Percentiles rank a stretch among this genome's conserved stretches.
These are phyloP conservation scores for Isoetes engelmannii DNA, from an alignment of 83 land plant species.

Conservation along the genomic window DNA sequence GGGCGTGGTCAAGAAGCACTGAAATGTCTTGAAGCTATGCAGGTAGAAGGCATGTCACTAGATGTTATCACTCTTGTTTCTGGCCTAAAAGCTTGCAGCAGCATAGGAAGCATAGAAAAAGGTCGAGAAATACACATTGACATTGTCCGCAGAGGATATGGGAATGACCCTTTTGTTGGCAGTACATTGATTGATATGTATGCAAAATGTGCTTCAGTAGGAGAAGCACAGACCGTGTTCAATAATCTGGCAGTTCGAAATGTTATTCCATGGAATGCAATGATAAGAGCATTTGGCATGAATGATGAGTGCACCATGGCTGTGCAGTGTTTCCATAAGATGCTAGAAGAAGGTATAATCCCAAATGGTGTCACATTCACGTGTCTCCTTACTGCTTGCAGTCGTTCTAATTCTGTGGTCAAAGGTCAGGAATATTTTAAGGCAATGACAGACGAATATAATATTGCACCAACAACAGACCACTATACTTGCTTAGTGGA, in stretches of 20 bases:
- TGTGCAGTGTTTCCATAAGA: not conserved
- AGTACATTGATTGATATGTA: not conserved
- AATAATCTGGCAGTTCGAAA: not conserved
- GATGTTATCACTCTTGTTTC: not conserved
- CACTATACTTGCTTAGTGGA: conserved; percentile 2
- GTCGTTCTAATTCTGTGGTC: not conserved
- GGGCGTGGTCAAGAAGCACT: not conserved
- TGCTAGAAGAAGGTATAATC: not conserved
- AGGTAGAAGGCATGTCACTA: not conserved
- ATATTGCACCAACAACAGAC: not conserved
- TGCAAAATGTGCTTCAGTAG: not conserved
- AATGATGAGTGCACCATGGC: not conserved
- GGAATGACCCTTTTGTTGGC: not conserved
- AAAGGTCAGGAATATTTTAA: not conserved
- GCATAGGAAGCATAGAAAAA: not conserved
- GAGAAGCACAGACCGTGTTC: not conserved
- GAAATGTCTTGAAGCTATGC: not conserved
- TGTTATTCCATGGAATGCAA: not conserved
- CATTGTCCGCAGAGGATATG: not conserved
- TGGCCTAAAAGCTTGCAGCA: not conserved
- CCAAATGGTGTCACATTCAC: not conserved
- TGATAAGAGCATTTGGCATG: not conserved
- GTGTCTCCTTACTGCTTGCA: not conserved
- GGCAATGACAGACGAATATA: not conserved
- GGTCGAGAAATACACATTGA: not conserved